phyloP scores from a whole-genome alignment of 345 rosid species.

The Citrus sp. region DNA sequence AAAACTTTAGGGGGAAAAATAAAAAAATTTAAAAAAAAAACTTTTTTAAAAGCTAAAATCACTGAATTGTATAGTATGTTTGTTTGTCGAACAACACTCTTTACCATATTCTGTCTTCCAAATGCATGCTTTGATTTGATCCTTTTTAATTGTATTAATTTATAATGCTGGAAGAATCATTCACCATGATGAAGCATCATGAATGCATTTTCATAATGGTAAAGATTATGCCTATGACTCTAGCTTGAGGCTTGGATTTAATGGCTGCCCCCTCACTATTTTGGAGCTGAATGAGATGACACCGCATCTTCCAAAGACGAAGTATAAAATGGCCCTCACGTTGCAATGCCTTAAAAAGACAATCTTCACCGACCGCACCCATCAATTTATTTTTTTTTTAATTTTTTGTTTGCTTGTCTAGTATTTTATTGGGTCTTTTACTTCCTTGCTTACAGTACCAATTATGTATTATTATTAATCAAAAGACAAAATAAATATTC shows the following conservation, averaged over 20 bases:
- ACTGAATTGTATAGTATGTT: too few species aligned
- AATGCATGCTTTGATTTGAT: too few species aligned
- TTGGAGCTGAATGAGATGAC: neutral
- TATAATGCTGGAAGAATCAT: too few species aligned
- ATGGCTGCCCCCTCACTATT: neutral
- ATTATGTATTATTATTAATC: neutral
- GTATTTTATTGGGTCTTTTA: neutral
- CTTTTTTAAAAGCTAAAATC: too few species aligned
- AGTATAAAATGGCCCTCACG: neutral
- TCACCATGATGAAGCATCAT: too few species aligned
- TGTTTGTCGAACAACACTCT: too few species aligned
- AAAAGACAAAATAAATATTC: neutral
- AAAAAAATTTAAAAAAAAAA: too few species aligned
- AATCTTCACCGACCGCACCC: neutral
- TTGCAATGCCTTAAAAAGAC: neutral
- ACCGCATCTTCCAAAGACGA: neutral
- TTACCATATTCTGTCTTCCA: too few species aligned
- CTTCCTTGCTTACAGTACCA: neutral
- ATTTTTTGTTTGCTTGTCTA: neutral
- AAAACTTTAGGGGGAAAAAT: too few species aligned
- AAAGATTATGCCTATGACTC: neutral
- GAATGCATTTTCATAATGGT: neutral
- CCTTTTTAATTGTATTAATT: too few species aligned
- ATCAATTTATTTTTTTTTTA: neutral
- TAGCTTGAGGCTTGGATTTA: neutral